phyloP scores from a whole-genome alignment of 2,329 filamentous ascomycete species.

The Cladobotryum protrusum region DNA sequence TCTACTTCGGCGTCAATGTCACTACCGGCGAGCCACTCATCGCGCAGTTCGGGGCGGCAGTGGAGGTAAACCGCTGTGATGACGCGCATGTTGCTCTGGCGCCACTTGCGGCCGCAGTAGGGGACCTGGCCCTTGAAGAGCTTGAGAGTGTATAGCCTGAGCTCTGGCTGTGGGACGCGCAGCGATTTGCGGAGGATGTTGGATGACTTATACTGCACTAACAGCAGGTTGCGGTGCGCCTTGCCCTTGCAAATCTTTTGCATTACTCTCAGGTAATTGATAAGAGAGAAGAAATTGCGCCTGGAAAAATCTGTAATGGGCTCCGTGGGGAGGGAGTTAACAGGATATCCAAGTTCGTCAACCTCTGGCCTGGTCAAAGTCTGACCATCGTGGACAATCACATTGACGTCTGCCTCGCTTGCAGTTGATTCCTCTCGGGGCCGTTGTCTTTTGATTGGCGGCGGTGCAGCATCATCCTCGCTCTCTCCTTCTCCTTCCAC shows the following conservation, averaged over 20 bases:
- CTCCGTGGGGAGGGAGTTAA: constrained; percentile 60
- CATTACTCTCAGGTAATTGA: constrained; percentile 92
- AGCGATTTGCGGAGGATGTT: constrained; percentile 88
- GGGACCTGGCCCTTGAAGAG: constrained; percentile 98
- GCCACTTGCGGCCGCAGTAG: constrained; percentile 97
- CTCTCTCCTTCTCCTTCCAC: constrained; percentile 44
- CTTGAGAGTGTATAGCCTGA: constrained; percentile 92
- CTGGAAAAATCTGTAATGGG: constrained; percentile 88
- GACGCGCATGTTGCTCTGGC: constrained; percentile 96
- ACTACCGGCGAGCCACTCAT: constrained; percentile 89
- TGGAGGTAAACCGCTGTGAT: constrained; percentile 96
- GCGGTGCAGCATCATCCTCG: constrained; percentile 75
- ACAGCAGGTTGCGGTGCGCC: constrained; percentile 84
- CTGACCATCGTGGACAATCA: constrained; percentile 20
- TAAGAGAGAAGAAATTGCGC: constrained; percentile 90
- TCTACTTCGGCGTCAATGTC: constrained; percentile 94
- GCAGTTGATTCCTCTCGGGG: constrained; percentile 35
- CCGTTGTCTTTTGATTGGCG: constrained; percentile 64
- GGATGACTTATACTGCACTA: constrained; percentile 92
- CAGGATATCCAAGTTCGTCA: constrained; percentile 81
- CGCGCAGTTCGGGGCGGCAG: constrained; percentile 83
- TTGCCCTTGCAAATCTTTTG: constrained; percentile 97
- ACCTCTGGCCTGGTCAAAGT: constrained; percentile 51
- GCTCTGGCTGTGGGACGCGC: constrained; percentile 78
- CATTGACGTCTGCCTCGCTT: constrained; percentile 18